A percentile compares a stretch with the other conserved stretches of the same genome.
Conservation (phyloP, 2,329 filamentous ascomycete species). For the Chaetomiaceae sp. region DNA sequence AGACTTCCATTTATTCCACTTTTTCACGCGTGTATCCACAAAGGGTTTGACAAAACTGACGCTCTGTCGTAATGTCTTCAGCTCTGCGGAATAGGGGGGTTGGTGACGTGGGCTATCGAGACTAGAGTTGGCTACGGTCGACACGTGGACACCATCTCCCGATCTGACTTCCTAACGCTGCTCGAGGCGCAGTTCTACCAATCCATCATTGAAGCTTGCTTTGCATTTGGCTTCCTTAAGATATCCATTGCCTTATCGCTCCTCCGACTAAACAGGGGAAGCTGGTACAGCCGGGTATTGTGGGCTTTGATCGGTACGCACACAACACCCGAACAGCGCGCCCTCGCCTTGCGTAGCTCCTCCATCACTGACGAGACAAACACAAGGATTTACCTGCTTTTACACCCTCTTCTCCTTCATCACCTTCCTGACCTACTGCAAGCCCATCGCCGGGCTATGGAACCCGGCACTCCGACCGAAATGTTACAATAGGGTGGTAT, state of each 20-base stretch:
- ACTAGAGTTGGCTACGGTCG: conserved; percentile 20
- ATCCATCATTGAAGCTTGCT: conserved; percentile 23
- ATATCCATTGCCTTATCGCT: conserved; percentile 26
- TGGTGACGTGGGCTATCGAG: conserved; percentile 18
- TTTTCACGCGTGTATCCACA: not conserved
- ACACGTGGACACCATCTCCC: conserved; percentile 17
- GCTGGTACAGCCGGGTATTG: conserved; percentile 21
- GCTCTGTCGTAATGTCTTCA: not conserved
- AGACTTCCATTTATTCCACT: too few relatives aligned
- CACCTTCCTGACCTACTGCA: conserved; percentile 23
- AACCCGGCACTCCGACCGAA: conserved; percentile 10
- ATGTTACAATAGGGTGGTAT: conserved; percentile 22
- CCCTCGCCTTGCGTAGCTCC: not conserved
- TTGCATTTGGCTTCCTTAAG: conserved; percentile 26
- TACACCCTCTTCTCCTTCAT: conserved; percentile 25
- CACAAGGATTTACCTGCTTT: conserved; percentile 19
- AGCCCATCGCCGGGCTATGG: conserved; percentile 21
- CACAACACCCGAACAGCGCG: too few relatives aligned
- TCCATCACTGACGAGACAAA: not conserved
- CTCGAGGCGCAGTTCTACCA: conserved; percentile 24
- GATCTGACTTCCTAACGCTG: conserved; percentile 8
- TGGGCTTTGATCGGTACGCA: conserved; percentile 23
- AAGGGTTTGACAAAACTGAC: too few relatives aligned
- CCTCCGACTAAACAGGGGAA: conserved; percentile 20
- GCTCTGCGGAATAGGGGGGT: conserved; percentile 20